phyloP scores from a whole-genome alignment of 2,329 filamentous ascomycete species.

The Clarireedia hainanense region DNA sequence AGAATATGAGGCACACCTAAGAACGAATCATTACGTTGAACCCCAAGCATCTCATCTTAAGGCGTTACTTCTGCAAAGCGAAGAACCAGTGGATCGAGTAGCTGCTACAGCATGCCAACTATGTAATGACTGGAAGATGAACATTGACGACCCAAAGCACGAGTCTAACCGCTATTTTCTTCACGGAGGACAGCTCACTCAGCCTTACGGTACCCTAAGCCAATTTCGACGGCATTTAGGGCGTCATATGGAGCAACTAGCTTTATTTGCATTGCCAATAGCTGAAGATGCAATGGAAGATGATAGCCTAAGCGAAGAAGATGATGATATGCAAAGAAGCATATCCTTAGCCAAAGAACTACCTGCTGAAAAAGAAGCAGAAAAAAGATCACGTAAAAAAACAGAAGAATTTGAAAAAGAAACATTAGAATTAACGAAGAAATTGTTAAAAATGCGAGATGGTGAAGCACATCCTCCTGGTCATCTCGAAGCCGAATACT shows the following conservation, averaged over 20 bases:
- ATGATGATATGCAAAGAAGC: background rate
- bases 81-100: conserved; percentile 19
- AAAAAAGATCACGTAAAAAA: no score
- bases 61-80: conserved; percentile 19
- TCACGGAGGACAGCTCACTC: conserved; percentile 3
- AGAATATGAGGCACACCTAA: conserved; percentile 14
- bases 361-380: no score
- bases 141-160: conserved; percentile 9
- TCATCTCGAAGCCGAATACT: background rate
- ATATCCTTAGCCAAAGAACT: background rate
- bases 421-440: no score
- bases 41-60: conserved; percentile 12
- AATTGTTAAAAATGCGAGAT: no score
- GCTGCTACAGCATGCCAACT: conserved; percentile 24
- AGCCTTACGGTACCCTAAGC: conserved; percentile 11
- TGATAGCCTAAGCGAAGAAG: background rate
- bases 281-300: background rate
- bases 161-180: conserved; percentile 8
- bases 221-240: conserved; percentile 20
- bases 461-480: no score
- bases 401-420: no score
- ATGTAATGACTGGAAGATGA: conserved; percentile 26
- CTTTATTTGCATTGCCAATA: conserved; percentile 18
- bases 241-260: conserved; percentile 20
- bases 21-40: conserved; percentile 9